Evolutionary conservation across 805 yeast species (phyloP), one percentile per base, ranked within the genome.

Genomic region (Kodamaea restingae): DNA sequence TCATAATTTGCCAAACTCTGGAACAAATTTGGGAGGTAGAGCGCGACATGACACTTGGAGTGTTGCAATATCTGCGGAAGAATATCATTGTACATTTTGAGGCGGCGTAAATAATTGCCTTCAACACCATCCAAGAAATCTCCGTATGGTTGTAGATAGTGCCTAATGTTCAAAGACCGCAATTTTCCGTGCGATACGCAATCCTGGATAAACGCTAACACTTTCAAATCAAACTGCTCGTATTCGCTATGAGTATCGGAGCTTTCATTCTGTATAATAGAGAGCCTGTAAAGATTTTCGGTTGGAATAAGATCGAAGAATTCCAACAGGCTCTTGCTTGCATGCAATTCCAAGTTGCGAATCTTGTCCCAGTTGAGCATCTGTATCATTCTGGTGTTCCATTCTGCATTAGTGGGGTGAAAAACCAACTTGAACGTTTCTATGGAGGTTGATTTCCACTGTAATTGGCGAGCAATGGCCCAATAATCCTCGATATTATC

Each of bases 1-100:
- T 84, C 95, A 54, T 83, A 84, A 44, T 86, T 76, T 0, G 87
- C 66, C 15, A 81, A 61, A 0, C 80, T 62, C 41, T 79, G 77
- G 45, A 84, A 55, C 39, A 81, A 65, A 4, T 78, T 76, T 2
- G 90, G 88, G 0, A 80, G 67, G 3, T 75, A 60, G 10, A 84
- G 52, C 1, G 65, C 63, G 34, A 72, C 60, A 31, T 78, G 60
- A 36, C 43, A 48, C 2, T 62, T 50, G 10, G 49, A 49, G 4
- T 39, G 40, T 14, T 49, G 43, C 22, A 61, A 40, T 2, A 61
- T 34, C 11, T 64, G 50, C 0, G 85, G 84, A 4, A 82, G 52
- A 0, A 71, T 59, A 0, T 60, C 55, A 17, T 69, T 67, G 48
- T 71, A 81, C 9, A 84, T 50, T 20, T 65, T 69, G 38, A 76